Evolutionary conservation across 305 asterid genomes (phyloP).

Genomic region (Fraxinus sp.): DNA sequence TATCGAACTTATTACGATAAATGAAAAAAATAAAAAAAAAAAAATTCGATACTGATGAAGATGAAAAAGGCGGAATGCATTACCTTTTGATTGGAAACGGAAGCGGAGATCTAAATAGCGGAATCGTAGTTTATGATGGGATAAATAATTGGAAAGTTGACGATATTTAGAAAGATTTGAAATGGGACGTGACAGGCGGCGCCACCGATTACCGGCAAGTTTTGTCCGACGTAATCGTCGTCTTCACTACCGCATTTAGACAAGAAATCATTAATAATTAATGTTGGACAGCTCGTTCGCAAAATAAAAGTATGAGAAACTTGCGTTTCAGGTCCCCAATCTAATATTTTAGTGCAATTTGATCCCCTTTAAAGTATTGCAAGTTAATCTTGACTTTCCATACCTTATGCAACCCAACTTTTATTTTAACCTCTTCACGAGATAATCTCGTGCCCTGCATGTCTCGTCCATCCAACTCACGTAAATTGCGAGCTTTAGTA

Average conservation of each 20-base stretch:
- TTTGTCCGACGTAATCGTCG: constrained; percentile 28
- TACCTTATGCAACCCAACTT: background rate
- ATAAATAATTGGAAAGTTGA: background rate
- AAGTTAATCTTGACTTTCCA: background rate
- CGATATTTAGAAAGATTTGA: background rate
- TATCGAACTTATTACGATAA: constrained; percentile 11
- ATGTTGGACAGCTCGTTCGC: background rate
- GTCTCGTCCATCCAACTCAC: background rate
- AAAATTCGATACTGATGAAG: background rate
- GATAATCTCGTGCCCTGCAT: background rate
- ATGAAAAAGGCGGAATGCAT: background rate
- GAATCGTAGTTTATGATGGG: background rate
- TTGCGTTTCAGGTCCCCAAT: background rate
- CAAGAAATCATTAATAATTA: constrained; percentile 3
- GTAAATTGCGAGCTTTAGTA: background rate
- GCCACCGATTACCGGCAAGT: constrained; percentile 29
- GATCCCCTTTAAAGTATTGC: background rate
- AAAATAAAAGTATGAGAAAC: background rate
- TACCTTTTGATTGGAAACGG: constrained; percentile 28
- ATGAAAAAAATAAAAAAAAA: no score
- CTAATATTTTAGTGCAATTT: background rate
- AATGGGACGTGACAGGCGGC: constrained; percentile 23
- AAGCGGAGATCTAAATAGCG: constrained; percentile 18
- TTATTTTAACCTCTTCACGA: background rate
- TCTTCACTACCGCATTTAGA: constrained; percentile 20